phyloP scores from a whole-genome alignment of 164 flowering plant species.

The Umbellularia californica region DNA sequence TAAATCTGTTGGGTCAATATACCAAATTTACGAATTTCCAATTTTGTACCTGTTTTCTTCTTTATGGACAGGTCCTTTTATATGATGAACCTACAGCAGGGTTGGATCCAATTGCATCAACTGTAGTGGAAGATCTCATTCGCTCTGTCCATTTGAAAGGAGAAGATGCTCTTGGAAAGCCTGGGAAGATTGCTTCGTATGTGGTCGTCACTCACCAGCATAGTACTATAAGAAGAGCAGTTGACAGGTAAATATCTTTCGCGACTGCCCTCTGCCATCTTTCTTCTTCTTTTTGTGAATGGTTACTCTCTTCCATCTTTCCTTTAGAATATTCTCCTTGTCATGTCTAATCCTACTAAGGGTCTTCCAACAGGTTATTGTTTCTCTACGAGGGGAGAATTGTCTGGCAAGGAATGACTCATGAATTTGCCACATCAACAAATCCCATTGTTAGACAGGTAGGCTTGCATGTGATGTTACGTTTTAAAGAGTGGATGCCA shows the following conservation, averaged over 20 bases:
- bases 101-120: constrained; percentile 98
- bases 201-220: constrained; percentile 98
- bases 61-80: constrained; percentile 62
- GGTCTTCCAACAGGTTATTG: constrained; percentile 49
- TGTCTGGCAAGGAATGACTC: constrained; percentile 94
- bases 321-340: neutral
- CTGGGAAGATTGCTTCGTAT: constrained; percentile 86
- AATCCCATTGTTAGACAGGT: constrained; percentile 94
- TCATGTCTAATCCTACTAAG: neutral
- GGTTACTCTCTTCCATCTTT: neutral
- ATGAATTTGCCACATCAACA: constrained; percentile 72
- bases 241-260: constrained; percentile 63
- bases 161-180: constrained; percentile 57
- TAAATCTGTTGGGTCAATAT: no score
- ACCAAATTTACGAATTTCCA: neutral
- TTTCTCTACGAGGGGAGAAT: constrained; percentile 84
- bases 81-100: constrained; percentile 99
- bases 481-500: no score
- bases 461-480: neutral
- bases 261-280: neutral
- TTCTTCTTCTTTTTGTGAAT: neutral
- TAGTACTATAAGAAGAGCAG: constrained; percentile 94
- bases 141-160: constrained; percentile 84
- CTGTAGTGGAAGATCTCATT: constrained; percentile 98
- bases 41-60: neutral